phyloP scores from a whole-genome alignment of 2,329 filamentous ascomycete genomes.

The Aureobasidium subglaciale region DNA sequence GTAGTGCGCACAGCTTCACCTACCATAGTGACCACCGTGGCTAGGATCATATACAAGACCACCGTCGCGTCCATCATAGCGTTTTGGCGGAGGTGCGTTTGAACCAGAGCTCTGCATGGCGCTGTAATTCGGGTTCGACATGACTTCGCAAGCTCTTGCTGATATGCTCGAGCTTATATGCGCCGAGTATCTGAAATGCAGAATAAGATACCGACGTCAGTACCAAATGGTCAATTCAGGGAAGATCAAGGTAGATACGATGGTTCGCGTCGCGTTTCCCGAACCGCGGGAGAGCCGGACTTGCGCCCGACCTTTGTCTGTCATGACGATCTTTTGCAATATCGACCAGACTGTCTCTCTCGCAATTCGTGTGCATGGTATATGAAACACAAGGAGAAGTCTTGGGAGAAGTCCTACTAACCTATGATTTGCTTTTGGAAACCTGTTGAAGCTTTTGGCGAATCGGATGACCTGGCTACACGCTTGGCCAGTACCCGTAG shows the following conservation, averaged over 20 bases:
- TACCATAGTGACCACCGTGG: slow-evolving; percentile 46
- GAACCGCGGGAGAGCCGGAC: not conserved
- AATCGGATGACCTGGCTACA: slow-evolving; percentile 12
- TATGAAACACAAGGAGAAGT: not conserved
- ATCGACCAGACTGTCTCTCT: not conserved
- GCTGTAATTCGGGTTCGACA: slow-evolving; percentile 20
- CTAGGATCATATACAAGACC: slow-evolving; percentile 40
- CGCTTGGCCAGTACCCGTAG: slow-evolving; percentile 11
- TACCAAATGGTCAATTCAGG: not conserved
- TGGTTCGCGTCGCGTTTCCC: slow-evolving; percentile 4
- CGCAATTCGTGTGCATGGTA: not conserved
- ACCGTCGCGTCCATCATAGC: slow-evolving; percentile 44
- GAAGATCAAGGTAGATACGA: not conserved
- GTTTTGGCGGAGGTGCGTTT: slow-evolving; percentile 32
- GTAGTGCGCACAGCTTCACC: slow-evolving; percentile 15
- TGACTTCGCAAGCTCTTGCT: not conserved
- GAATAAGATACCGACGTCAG: not conserved
- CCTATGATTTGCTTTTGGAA: slow-evolving; percentile 7
- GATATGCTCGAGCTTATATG: not conserved
- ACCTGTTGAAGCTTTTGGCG: not conserved
- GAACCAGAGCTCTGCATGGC: slow-evolving; percentile 22
- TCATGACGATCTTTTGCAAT: not conserved
- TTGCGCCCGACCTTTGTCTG: not conserved
- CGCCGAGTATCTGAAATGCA: not conserved
- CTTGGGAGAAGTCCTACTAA: not conserved